phyloP scores from a whole-genome alignment of 805 yeast genomes.

The Myxozyma geophila region DNA sequence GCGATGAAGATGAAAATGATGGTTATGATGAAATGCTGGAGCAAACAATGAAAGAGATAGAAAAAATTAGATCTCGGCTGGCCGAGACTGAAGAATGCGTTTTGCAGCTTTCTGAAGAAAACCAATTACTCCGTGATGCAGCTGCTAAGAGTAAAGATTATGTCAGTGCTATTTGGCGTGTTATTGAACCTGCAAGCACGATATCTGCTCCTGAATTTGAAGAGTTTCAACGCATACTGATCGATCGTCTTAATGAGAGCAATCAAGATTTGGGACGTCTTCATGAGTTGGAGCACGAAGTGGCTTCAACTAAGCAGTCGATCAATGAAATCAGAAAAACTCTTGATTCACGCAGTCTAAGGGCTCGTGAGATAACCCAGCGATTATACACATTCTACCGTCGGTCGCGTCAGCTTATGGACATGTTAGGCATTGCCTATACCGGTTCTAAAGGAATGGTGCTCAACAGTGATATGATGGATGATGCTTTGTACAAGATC shows the following conservation, averaged over 20 bases:
- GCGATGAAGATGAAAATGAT: slow-evolving; percentile 1
- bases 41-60: slow-evolving; percentile 6
- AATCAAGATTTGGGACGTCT: background rate
- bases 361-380: slow-evolving; percentile 53
- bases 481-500: slow-evolving; percentile 28
- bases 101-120: slow-evolving; percentile 1
- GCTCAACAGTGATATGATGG: slow-evolving; percentile 11
- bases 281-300: slow-evolving; percentile 12
- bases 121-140: background rate
- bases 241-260: background rate
- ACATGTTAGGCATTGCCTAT: slow-evolving; percentile 17
- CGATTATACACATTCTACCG: slow-evolving; percentile 45
- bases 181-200: slow-evolving; percentile 5
- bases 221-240: slow-evolving; percentile 5
- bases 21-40: slow-evolving; percentile 14
- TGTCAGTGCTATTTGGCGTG: background rate
- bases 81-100: slow-evolving; percentile 12
- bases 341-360: slow-evolving; percentile 37
- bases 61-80: slow-evolving; percentile 8
- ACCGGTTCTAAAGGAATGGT: slow-evolving; percentile 15
- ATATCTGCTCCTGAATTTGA: slow-evolving; percentile 10
- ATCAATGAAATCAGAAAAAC: slow-evolving; percentile 1
- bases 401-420: slow-evolving; percentile 37
- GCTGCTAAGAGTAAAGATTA: background rate
- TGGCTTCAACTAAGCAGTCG: slow-evolving; percentile 3